Evolutionary conservation across 2,329 filamentous ascomycete genomes (phyloP), one percentile per base, ranked within the genome.

Genomic region (Aspergillus sp.): DNA sequence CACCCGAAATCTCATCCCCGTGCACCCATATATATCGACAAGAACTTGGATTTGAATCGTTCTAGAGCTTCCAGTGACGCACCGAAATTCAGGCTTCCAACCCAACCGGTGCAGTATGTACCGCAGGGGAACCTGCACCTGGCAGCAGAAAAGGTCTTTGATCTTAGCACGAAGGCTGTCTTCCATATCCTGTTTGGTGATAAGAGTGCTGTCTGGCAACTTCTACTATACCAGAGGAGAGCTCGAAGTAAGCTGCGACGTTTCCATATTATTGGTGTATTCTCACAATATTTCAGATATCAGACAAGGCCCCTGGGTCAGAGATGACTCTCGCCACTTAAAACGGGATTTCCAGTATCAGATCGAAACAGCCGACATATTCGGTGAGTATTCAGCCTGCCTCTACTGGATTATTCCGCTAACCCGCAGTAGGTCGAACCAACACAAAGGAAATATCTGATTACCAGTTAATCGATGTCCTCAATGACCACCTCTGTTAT

Each of bases 101-200:
- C 86, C 1, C 88, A 91, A 53, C 87, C 93, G 2, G 89, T 97
- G 2, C 79, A 90, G 11, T 97, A 93, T 71, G 88, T 91, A 57
- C 95, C 95, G 1, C 85, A 89, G 60, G 90, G 88, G 53, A 93
- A 96, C 84, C 85, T 88, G 52, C 82, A 85, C 62, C 83, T 89
- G 64, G 88, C 88, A 7, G 85, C 90, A 1, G 90, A 96, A 72
- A 86, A 90, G 60, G 84, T 91, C 63, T 96, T 96, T 72, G 90
- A 96, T 64, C 88, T 98, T 60, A 96, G 91, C 62, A 89, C 95
- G 47, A 98, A 99, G 74, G 91, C 91, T 0, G 87, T 96, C 57
- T 99, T 98, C 73, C 93, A 98, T 70, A 90, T 98, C 15, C 83
- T 99, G 52, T 99, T 98, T 74, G 95, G 95, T 39, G 95, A 99